Evolutionary conservation across 768 basidiomycete genomes (phyloP).

Genomic region (Podaxis sp.): DNA sequence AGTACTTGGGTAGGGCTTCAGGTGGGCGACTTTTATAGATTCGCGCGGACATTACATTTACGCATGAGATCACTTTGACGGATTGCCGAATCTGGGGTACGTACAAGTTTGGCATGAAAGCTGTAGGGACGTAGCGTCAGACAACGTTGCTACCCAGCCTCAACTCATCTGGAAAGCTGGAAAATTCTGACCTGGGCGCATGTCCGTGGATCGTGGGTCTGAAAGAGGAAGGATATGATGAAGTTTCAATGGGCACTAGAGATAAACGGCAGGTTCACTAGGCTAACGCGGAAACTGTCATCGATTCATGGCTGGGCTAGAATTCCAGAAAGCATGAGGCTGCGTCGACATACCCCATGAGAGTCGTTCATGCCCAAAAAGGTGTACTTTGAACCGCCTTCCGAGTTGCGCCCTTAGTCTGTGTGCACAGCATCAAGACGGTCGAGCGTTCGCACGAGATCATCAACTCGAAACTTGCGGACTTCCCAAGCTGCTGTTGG

Average conservation of each 20-base stretch:
- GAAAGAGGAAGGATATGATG: slow-evolving; percentile 9
- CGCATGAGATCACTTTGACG: slow-evolving; percentile 5
- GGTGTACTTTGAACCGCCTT: slow-evolving; percentile 10
- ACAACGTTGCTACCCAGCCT: slow-evolving; percentile 9
- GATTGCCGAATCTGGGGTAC: slow-evolving; percentile 8
- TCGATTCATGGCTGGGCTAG: slow-evolving; percentile 4
- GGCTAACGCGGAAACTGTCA: slow-evolving; percentile 10
- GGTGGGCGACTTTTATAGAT: slow-evolving; percentile 11
- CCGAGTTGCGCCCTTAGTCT: neutral
- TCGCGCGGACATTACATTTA: slow-evolving; percentile 6
- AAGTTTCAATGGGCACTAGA: neutral
- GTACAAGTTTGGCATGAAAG: slow-evolving; percentile 6
- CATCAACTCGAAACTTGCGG: slow-evolving; percentile 3
- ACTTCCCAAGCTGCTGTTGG: slow-evolving; percentile 2
- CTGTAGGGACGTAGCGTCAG: slow-evolving; percentile 18
- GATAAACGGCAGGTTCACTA: slow-evolving; percentile 6
- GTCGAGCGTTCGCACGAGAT: slow-evolving; percentile 1
- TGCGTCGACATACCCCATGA: slow-evolving; percentile 7
- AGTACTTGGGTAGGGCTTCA: slow-evolving; percentile 11
- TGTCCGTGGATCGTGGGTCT: slow-evolving; percentile 7
- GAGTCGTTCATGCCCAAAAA: neutral
- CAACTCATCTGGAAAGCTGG: slow-evolving; percentile 6
- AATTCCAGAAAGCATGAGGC: slow-evolving; percentile 11
- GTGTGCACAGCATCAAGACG: slow-evolving; percentile 4
- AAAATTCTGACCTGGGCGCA: slow-evolving; percentile 4